Percentiles rank a stretch among this genome's conserved stretches.
Conservation (phyloP, 1,139 yeast species). For the Yamadazyma sp. region DNA sequence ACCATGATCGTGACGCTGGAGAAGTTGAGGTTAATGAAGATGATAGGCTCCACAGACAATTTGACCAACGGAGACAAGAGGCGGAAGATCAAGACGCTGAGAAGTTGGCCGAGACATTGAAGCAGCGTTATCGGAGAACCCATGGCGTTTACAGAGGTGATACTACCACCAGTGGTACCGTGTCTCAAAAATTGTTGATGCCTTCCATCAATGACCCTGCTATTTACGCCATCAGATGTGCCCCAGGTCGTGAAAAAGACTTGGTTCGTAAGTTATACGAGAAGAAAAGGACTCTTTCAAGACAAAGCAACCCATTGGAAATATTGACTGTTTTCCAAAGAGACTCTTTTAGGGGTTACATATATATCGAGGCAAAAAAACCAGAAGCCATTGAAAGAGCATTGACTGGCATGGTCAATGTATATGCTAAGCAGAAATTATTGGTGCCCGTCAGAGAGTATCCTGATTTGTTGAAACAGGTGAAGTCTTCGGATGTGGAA, state of each 20-base stretch:
- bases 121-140: slow-evolving; percentile 88
- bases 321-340: slow-evolving; percentile 93
- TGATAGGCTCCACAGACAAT: slow-evolving; percentile 84
- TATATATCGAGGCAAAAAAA: slow-evolving; percentile 91
- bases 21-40: slow-evolving; percentile 44
- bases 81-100: slow-evolving; percentile 96
- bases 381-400: slow-evolving; percentile 92
- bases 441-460: slow-evolving; percentile 94
- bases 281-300: slow-evolving; percentile 71
- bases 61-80: slow-evolving; percentile 87
- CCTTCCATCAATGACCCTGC: slow-evolving; percentile 97
- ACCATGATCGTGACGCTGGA: slow-evolving; percentile 51
- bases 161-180: slow-evolving; percentile 67
- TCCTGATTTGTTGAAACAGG: slow-evolving; percentile 89
- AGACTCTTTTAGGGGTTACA: slow-evolving; percentile 87
- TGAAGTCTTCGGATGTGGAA: slow-evolving; percentile 83
- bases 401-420: slow-evolving; percentile 83
- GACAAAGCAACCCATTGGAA: slow-evolving; percentile 60
- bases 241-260: slow-evolving; percentile 92
- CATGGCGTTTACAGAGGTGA: slow-evolving; percentile 88
- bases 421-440: slow-evolving; percentile 67
- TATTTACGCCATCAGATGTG: slow-evolving; percentile 92
- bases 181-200: slow-evolving; percentile 87
- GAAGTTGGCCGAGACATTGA: slow-evolving; percentile 85
- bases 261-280: slow-evolving; percentile 81